These are phyloP conservation scores for Mycena alexandri DNA, from an alignment of 768 basidiomycete genomes.

Conservation along the genomic window DNA sequence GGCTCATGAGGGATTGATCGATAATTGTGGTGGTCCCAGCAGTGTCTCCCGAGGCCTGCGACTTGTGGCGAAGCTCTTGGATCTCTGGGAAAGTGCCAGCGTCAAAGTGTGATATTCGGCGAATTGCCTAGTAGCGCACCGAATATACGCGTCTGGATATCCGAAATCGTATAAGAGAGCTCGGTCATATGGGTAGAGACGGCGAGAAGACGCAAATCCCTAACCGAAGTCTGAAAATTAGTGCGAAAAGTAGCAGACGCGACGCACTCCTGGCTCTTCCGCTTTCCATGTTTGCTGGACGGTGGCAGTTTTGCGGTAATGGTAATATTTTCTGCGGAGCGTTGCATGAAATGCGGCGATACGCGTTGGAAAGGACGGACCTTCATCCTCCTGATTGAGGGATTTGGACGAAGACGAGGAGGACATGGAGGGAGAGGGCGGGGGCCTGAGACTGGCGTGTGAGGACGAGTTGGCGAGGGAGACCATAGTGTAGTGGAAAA, in stretches of 20 bases:
- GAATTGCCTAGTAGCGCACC: conserved; percentile 59
- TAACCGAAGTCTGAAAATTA: conserved; percentile 49
- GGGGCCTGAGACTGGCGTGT: conserved; percentile 49
- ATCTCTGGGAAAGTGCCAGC: conserved; percentile 69
- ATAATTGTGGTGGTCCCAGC: conserved; percentile 76
- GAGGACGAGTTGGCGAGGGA: conserved; percentile 52
- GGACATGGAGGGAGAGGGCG: conserved; percentile 48
- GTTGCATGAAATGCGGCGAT: conserved; percentile 32
- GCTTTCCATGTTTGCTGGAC: conserved; percentile 62
- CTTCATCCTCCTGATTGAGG: conserved; percentile 72
- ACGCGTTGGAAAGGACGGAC: conserved; percentile 50
- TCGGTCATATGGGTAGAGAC: conserved; percentile 90
- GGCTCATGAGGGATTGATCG: conserved; percentile 82
- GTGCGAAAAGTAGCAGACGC: conserved; percentile 33
- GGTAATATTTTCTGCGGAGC: conserved; percentile 74
- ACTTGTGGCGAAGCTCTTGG: conserved; percentile 92
- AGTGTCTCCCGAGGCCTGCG: conserved; percentile 71
- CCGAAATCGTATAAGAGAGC: conserved; percentile 86
- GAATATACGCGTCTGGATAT: conserved; percentile 92
- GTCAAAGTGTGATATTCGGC: conserved; percentile 15
- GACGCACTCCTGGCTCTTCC: conserved; percentile 78
- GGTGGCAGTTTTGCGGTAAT: conserved; percentile 69
- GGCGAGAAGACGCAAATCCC: conserved; percentile 81
- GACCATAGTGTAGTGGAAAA: conserved; percentile 45
- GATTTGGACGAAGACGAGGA: conserved; percentile 70